A percentile compares a stretch with the other conserved stretches of the same genome.
phyloP scores from a whole-genome alignment of 768 basidiomycete genomes.

The Tricholomella constricta region DNA sequence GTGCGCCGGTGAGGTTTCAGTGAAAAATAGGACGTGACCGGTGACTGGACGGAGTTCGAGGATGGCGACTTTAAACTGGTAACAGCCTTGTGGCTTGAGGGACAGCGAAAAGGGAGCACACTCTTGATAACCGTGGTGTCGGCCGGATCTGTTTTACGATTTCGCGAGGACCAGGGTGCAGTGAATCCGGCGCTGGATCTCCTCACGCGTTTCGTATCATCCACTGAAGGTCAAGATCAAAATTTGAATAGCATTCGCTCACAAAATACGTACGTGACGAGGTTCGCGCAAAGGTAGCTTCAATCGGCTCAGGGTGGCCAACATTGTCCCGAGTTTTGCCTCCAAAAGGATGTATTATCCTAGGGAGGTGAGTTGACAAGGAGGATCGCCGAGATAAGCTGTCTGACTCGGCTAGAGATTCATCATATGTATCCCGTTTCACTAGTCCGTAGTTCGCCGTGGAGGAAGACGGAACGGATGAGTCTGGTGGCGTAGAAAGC shows the following conservation, averaged over 20 bases:
- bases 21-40: conserved; percentile 24
- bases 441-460: not conserved
- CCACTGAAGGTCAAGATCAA: not conserved
- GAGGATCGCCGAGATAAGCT: conserved; percentile 21
- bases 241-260: not conserved
- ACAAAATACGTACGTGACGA: not conserved
- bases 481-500: not conserved
- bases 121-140: not conserved
- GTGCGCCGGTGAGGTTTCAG: conserved; percentile 31
- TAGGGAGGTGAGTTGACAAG: conserved; percentile 17
- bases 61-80: conserved; percentile 8
- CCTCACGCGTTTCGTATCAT: conserved; percentile 4
- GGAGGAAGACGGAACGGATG: conserved; percentile 1
- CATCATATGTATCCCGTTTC: conserved; percentile 13
- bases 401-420: conserved; percentile 22
- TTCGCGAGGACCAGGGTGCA: conserved; percentile 14
- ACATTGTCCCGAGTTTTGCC: conserved; percentile 12
- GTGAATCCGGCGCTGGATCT: conserved; percentile 7
- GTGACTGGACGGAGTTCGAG: conserved; percentile 18
- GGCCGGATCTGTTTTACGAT: conserved; percentile 3
- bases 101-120: conserved; percentile 19
- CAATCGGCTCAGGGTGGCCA: not conserved
- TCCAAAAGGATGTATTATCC: conserved; percentile 14
- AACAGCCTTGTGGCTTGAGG: conserved; percentile 23
- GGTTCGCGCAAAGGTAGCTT: too few species aligned